Percentiles rank a stretch among this genome's conserved stretches.
Evolutionary conservation across 768 basidiomycete genomes (phyloP).

Genomic region (Mycena filopes): DNA sequence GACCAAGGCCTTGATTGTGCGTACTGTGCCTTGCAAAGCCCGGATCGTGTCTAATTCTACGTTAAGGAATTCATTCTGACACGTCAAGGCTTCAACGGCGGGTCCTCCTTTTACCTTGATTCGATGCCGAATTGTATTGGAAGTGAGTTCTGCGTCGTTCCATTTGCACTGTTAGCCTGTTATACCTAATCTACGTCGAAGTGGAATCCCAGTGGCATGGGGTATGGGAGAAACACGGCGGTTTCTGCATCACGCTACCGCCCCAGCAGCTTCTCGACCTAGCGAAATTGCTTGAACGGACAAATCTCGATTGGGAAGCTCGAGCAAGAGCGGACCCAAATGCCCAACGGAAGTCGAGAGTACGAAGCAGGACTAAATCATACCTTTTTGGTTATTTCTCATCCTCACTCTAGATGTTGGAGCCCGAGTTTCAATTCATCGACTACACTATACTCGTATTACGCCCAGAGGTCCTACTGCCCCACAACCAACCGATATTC

Average conservation of each 20-base stretch:
- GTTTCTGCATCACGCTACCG: not conserved
- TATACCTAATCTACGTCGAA: too few species aligned
- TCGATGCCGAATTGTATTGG: not conserved
- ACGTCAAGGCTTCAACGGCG: slow-evolving; percentile 3
- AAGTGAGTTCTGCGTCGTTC: slow-evolving; percentile 4
- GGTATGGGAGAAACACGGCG: too few species aligned
- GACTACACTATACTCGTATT: too few species aligned
- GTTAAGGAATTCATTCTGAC: slow-evolving; percentile 8
- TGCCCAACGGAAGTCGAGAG: not conserved
- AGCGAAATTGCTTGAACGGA: not conserved
- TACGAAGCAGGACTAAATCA: too few species aligned
- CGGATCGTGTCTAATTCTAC: not conserved
- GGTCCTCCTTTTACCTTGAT: not conserved
- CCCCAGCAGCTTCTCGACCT: not conserved
- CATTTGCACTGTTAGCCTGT: not conserved
- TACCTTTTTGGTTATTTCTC: too few species aligned
- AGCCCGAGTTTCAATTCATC: too few species aligned
- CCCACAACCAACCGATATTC: too few species aligned
- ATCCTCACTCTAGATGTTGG: too few species aligned
- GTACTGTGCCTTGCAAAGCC: not conserved
- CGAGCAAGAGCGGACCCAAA: not conserved
- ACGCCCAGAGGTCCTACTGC: too few species aligned
- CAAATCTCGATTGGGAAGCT: not conserved
- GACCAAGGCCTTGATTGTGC: not conserved
- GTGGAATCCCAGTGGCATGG: too few species aligned